These are phyloP conservation scores for Pseudocercospora macadamiae DNA, from an alignment of 2,329 filamentous ascomycete species.

Conservation along the genomic window DNA sequence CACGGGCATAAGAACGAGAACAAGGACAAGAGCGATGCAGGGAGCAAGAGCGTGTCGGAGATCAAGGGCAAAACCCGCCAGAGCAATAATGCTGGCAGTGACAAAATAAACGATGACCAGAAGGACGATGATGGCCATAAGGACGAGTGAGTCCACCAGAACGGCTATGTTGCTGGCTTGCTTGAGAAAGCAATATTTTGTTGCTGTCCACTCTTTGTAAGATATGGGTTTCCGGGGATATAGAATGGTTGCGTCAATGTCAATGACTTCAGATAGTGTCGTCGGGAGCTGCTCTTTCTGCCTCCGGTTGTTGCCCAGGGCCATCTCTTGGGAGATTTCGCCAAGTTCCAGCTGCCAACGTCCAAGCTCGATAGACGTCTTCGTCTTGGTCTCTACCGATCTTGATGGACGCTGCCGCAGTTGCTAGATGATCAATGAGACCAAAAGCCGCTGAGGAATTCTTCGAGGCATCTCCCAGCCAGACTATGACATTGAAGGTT, in stretches of 20 bases:
- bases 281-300: background rate
- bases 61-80: too few species aligned
- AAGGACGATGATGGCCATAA: background rate
- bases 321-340: too few species aligned
- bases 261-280: background rate
- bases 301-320: too few species aligned
- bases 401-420: too few species aligned
- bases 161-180: background rate
- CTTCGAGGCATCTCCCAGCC: too few species aligned
- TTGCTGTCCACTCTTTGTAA: background rate
- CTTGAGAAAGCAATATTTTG: background rate
- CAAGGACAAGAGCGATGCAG: background rate
- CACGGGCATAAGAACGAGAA: background rate
- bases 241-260: background rate
- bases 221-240: background rate
- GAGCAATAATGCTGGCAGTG: background rate
- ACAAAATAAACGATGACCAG: background rate
- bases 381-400: too few species aligned
- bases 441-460: too few species aligned
- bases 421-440: too few species aligned
- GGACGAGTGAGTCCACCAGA: background rate
- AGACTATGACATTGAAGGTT: too few species aligned
- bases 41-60: background rate
- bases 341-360: too few species aligned
- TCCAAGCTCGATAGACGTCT: too few species aligned